A percentile compares a stretch with the other conserved stretches of the same genome.
phyloP scores from a whole-genome alignment of 768 basidiomycete species.

The Rhodosporidiobolus sp. region DNA sequence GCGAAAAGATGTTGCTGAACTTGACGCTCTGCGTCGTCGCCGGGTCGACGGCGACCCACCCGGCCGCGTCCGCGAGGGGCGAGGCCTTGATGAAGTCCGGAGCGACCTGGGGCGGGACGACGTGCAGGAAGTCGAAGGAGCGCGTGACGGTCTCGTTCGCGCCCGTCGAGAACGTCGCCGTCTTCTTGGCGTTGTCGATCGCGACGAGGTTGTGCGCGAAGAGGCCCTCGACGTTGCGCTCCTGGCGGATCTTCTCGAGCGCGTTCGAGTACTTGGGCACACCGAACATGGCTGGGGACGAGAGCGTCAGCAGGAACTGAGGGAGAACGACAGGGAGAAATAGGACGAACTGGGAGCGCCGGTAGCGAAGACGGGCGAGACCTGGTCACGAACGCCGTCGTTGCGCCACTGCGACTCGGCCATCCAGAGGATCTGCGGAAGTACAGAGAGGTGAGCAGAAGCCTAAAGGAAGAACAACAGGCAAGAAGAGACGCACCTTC shows the following conservation, averaged over 20 bases:
- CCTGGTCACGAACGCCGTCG: constrained; percentile 40
- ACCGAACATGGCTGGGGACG: constrained; percentile 71
- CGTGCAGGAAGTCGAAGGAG: constrained; percentile 40
- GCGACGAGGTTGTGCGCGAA: constrained; percentile 81
- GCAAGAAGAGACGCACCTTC: constrained; percentile 58
- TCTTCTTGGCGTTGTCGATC: constrained; percentile 66
- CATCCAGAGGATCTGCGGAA: constrained; percentile 88
- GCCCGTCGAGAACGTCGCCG: constrained; percentile 76
- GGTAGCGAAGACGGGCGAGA: constrained; percentile 38
- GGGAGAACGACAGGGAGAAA: neutral
- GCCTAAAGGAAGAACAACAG: constrained; percentile 55
- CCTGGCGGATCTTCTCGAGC: constrained; percentile 67
- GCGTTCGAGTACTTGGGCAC: constrained; percentile 95
- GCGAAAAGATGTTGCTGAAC: constrained; percentile 76
- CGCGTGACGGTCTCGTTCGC: constrained; percentile 64
- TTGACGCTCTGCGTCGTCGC: constrained; percentile 79
- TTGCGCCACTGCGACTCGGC: constrained; percentile 44
- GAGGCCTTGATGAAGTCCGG: constrained; percentile 45
- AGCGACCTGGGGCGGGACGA: constrained; percentile 33
- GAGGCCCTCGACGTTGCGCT: constrained; percentile 73
- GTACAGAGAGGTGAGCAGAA: neutral
- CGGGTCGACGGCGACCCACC: constrained; percentile 85
- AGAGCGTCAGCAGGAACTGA: constrained; percentile 5
- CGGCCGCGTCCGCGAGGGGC: constrained; percentile 63
- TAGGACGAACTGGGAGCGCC: constrained; percentile 33